Percentiles rank a stretch among this genome's conserved stretches.
Conservation (phyloP, 352 stramenopile species). For the Pythium volutum region DNA sequence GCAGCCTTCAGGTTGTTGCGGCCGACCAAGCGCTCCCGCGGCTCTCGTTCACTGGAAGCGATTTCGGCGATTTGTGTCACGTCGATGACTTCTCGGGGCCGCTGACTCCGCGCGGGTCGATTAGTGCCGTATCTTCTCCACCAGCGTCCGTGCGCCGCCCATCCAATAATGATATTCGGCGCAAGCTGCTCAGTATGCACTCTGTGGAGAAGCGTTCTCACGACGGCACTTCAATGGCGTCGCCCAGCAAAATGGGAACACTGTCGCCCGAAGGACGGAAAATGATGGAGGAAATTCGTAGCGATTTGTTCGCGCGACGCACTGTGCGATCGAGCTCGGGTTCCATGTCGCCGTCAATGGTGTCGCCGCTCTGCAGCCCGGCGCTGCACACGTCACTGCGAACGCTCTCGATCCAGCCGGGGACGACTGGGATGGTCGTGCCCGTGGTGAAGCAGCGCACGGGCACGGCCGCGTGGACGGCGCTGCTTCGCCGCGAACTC, state of each 20-base stretch:
- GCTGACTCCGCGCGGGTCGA: constrained; percentile 6
- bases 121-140: background rate
- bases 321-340: constrained; percentile 9
- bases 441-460: background rate
- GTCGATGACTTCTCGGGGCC: background rate
- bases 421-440: background rate
- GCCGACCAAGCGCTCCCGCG: constrained; percentile 15
- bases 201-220: constrained; percentile 4
- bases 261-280: constrained; percentile 27
- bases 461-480: constrained; percentile 15
- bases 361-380: background rate
- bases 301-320: constrained; percentile 22
- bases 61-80: background rate
- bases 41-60: constrained; percentile 13
- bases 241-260: constrained; percentile 13
- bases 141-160: constrained; percentile 3
- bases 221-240: background rate
- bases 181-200: constrained; percentile 24
- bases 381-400: constrained; percentile 4
- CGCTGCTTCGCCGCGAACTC: constrained; percentile 23
- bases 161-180: constrained; percentile 25
- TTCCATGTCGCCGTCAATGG: constrained; percentile 1
- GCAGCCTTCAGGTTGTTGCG: constrained; percentile 43
- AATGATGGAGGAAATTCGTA: constrained; percentile 37
- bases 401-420: constrained; percentile 15